A percentile compares a stretch with the other conserved stretches of the same genome.
Evolutionary conservation across 345 rosid genomes (phyloP).

Genomic region (Linum tenue): DNA sequence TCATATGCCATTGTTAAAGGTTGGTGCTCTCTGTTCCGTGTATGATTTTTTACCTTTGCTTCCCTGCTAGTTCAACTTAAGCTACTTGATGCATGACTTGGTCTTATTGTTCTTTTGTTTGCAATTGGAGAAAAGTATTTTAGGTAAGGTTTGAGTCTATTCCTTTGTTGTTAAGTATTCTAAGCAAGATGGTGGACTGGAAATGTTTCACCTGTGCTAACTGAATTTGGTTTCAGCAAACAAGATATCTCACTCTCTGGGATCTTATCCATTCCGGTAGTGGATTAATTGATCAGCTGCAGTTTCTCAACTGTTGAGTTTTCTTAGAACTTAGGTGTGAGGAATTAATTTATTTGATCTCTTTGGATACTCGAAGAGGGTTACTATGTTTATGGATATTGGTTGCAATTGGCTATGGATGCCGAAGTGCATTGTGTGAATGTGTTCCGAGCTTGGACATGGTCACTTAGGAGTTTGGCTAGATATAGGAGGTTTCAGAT

Average conservation of each 20-base stretch:
- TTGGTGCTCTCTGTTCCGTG: slow-evolving; percentile 31
- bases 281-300: neutral
- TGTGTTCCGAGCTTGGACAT: neutral
- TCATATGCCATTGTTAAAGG: slow-evolving; percentile 95
- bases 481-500: neutral
- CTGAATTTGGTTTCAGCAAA: neutral
- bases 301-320: neutral
- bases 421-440: neutral
- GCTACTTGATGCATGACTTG: neutral
- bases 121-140: no score
- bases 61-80: neutral
- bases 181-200: neutral
- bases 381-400: neutral
- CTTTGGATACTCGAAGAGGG: no score
- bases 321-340: neutral
- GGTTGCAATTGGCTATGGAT: neutral
- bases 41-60: slow-evolving; percentile 2
- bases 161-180: neutral
- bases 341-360: neutral
- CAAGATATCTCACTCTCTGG: neutral
- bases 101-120: neutral
- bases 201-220: neutral
- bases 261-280: neutral
- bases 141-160: no score
- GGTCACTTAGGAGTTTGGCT: neutral